Evolutionary conservation across 2,329 filamentous ascomycete species (phyloP).

Genomic region (Fusarium subglutinans): DNA sequence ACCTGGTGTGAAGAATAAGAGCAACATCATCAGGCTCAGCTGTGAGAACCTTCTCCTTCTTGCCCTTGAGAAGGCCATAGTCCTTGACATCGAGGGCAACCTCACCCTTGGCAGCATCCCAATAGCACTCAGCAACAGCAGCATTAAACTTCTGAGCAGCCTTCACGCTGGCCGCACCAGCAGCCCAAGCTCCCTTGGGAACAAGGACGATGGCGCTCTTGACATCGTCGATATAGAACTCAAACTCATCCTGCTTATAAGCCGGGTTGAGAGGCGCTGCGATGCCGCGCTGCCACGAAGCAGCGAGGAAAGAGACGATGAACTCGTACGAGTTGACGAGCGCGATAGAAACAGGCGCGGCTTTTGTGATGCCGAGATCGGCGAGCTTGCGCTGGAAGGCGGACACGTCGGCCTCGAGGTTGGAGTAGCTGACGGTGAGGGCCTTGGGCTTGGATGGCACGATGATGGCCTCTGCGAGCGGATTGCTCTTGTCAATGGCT

Average conservation of each 20-base stretch:
- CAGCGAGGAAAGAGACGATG: slow-evolving; percentile 86
- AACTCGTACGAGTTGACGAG: slow-evolving; percentile 88
- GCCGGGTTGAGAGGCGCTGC: slow-evolving; percentile 88
- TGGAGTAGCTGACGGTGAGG: slow-evolving; percentile 74
- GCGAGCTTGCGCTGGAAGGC: slow-evolving; percentile 83
- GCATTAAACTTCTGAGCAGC: slow-evolving; percentile 82
- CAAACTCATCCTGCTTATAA: slow-evolving; percentile 90
- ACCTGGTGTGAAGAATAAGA: slow-evolving; percentile 81
- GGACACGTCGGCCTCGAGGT: slow-evolving; percentile 71
- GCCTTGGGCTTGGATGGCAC: slow-evolving; percentile 71
- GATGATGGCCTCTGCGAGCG: slow-evolving; percentile 70
- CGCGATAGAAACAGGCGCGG: slow-evolving; percentile 82
- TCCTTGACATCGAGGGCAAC: slow-evolving; percentile 84
- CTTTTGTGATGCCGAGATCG: slow-evolving; percentile 73
- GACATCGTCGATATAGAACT: slow-evolving; percentile 91
- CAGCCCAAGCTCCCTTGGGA: slow-evolving; percentile 73
- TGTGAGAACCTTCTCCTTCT: slow-evolving; percentile 52
- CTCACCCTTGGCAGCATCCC: slow-evolving; percentile 70
- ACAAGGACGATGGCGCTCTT: slow-evolving; percentile 82
- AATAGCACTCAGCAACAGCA: slow-evolving; percentile 88
- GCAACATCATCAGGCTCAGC: slow-evolving; percentile 81
- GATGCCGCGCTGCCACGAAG: slow-evolving; percentile 83
- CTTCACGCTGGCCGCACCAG: slow-evolving; percentile 75
- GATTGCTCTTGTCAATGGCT: slow-evolving; percentile 57
- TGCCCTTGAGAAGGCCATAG: slow-evolving; percentile 68